These are phyloP conservation scores for Vickermania ingenoplastis DNA, from an alignment of 208 protist genomes.

Conservation along the genomic window DNA sequence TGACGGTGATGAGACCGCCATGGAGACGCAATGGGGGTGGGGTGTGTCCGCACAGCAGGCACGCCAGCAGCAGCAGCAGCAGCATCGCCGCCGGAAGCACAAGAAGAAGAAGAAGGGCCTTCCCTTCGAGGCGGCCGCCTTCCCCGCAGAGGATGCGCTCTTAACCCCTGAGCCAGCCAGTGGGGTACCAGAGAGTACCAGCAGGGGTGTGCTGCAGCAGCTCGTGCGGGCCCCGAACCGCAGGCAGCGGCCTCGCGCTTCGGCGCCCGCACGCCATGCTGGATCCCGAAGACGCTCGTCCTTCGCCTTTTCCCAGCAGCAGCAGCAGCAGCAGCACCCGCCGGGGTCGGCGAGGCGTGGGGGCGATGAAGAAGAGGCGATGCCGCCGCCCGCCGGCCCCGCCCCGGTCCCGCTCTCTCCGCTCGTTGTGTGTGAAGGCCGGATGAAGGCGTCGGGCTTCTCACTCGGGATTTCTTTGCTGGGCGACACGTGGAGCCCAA, in stretches of 20 bases:
- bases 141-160: too few species aligned
- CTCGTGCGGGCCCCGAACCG: neutral
- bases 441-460: slow-evolving; percentile 51
- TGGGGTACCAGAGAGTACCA: neutral
- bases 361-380: neutral
- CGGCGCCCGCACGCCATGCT: neutral
- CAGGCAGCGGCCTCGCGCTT: neutral
- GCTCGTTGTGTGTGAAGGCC: slow-evolving; percentile 65
- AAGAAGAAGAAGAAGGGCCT: too few species aligned
- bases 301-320: neutral
- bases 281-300: neutral
- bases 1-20: neutral
- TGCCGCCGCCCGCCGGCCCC: slow-evolving; percentile 8
- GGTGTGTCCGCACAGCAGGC: neutral
- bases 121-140: neutral
- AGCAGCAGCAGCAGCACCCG: neutral
- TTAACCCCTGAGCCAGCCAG: too few species aligned
- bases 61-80: neutral
- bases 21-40: neutral
- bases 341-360: neutral
- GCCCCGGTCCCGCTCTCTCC: slow-evolving; percentile 18
- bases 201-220: neutral
- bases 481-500: slow-evolving; percentile 57
- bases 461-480: slow-evolving; percentile 79
- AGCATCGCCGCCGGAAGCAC: too few species aligned